Evolutionary conservation across 1,284 basidiomycete species (phyloP), one percentile per base, ranked within the genome.

Genomic region (Gymnopus androsaceus): DNA sequence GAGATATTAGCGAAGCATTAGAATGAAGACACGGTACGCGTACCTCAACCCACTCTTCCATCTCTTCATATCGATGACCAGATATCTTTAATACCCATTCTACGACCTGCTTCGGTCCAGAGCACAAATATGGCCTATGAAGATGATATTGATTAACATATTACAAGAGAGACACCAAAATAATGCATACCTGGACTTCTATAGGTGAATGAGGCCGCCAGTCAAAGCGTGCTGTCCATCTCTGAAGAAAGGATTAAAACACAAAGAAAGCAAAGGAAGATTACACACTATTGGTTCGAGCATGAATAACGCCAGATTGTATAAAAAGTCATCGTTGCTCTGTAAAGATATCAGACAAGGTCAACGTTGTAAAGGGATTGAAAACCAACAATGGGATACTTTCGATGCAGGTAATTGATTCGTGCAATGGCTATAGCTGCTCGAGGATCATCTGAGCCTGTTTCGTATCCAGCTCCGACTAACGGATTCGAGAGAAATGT

Each of bases 21-120:
- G 15, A 19, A 11, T 28, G n/a, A 9, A 31, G 15, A 41, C 1
- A n/a, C 17, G 5, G 11, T 27, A 11, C 11, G 31, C 17, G 34
- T 28, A 55, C 54, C 15, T 40, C 17, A n/a, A 38, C 37, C 54
- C 54, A 55, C n/a, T 49, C 19, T 33, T 55, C 46, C 47, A 55
- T 55, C 19, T 55, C 54, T 17, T 48, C 46, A 37, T 41, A 55
- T 7, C n/a, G 54, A 41, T 9, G 54, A 55, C 54, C 54, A 55
- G 19, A 55, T 49, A 31, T 55, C 15, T 31, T 50, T 21, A 28
- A 55, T 49, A 11, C 47, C 54, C 54, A 55, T 55, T 3, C 40
- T 36, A 21, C 46, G 38, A 28, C 54, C 54, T 40, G 42, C 27
- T 9, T 49, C 46, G 38, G 54, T 55, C 54, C 54, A 55, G 2